Evolutionary conservation across 805 yeast genomes (phyloP), one percentile per base, ranked within the genome.

Genomic region (Monosporozyma servazzii): DNA sequence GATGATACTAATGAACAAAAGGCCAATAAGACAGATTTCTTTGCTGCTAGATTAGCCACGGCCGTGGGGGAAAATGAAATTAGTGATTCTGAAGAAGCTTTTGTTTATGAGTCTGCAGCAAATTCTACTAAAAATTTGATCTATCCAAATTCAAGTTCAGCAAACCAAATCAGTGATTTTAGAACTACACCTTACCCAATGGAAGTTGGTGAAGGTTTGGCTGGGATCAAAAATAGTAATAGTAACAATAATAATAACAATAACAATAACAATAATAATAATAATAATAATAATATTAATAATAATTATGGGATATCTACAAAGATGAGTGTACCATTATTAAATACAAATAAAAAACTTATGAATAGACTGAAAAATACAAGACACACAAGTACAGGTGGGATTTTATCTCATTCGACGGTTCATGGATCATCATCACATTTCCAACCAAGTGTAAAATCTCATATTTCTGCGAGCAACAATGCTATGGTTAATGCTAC

Each of bases 31-130:
- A 93, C 96, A 0, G 98, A 90, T 62, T 80, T 88, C 54, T 93
- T 93, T 67, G 98, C 97, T 9, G 97, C 98, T 0, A 86, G 85
- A 59, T 74, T 93, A 54, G 98, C 96, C 8, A 84, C 88, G 51
- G 98, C 98, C 0, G 95, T 91, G 3, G 95, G 86, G 56, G 96
- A 88, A 59, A 90, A 81, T 44, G 88, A 86, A 54, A 81, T 86
- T 41, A 83, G 90, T 33, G 97, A 90, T 65, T 81, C 89, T 25
- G 96, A 90, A 58, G 99, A 93, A 66, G 88, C 96, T 1, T 91
- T 93, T 74, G 96, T 91, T n/a, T 91, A 91, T 66, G 97, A 90
- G 61, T 64, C 68, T 15, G 65, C 69, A 4, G 67, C 69, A 6
- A 64, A 63, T 37, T 65, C 69, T 3, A 62, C 64, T 13, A 63